Evolutionary conservation across 441 rosid genomes (phyloP), one percentile per base, ranked within the genome.

Genomic region (Manihot esculenta): DNA sequence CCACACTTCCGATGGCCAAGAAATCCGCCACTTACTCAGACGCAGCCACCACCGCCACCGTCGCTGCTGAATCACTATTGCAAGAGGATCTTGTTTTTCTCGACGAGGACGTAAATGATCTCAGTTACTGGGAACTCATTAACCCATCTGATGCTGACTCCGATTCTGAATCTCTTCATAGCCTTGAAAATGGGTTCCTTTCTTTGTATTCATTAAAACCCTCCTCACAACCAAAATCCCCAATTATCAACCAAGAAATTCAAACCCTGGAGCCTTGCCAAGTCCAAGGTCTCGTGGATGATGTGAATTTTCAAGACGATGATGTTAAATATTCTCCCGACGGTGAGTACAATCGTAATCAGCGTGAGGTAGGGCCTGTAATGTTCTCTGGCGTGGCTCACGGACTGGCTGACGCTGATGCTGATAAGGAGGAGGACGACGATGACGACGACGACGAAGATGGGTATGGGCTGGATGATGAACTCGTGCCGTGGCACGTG

Each of bases 401-500:
- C 27, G n/a, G 2, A 68, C 63, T 8, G 42, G 42, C 42, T 38
- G 75, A 54, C 0, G 74, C 53, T 10, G 74, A 75, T 0, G 77
- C 72, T 10, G 73, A 58, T 13, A 77, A 78, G 0, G 75, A 54
- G 5, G 76, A 59, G 0, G 78, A 71, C 0, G 81, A 77, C 0
- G 82, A 74, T 0, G 79, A 64, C 0, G 77, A 65, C 7, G 77
- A 74, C 0, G 80, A 76, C 30, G 90, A 72, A 5, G 81, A 74
- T 70, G 88, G 77, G 3, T 82, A 80, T 65, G 97, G 85, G 70
- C 74, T 87, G 64, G 93, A 93, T 61, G 97, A 89, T 23, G 97
- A 93, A 78, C 74, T 88, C 35, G 86, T 93, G 69, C 93, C 89
- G 11, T 63, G 83, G 73, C 42, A 84, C 23, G 61, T 85, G 72